Conservation (phyloP, 176 grass and related monocot genomes). For the Eremochloa ophiuroides region DNA sequence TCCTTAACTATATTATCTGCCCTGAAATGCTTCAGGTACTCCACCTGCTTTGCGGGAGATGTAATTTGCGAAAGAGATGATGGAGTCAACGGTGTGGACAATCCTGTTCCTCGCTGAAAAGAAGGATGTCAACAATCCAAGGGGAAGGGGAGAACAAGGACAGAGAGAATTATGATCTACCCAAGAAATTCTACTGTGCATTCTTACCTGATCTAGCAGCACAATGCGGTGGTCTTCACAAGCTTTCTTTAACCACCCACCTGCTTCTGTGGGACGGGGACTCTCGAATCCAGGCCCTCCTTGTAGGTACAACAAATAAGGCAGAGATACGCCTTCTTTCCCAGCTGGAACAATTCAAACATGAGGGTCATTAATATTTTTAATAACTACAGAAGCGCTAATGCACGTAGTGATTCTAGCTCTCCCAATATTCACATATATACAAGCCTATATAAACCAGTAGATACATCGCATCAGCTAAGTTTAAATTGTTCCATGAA, state of each 20-base stretch:
- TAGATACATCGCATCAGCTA: not conserved
- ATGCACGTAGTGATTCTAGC: not conserved
- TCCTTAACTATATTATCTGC: slow-evolving; percentile 94
- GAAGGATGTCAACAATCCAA: not conserved
- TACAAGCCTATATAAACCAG: not conserved
- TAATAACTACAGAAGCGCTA: not conserved
- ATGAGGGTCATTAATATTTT: not conserved
- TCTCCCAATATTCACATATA: not conserved
- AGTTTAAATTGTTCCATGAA: not conserved
- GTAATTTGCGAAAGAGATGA: slow-evolving; percentile 88
- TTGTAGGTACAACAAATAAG: slow-evolving; percentile 85
- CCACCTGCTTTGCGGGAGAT: slow-evolving; percentile 45
- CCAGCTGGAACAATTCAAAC: slow-evolving; percentile 41
- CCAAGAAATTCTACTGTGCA: not conserved
- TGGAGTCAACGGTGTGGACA: slow-evolving; percentile 80
- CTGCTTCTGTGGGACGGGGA: slow-evolving; percentile 60
- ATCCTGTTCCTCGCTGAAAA: slow-evolving; percentile 76
- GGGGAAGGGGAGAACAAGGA: slow-evolving; percentile 2
- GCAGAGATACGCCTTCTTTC: slow-evolving; percentile 67
- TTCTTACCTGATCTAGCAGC: slow-evolving; percentile 72
- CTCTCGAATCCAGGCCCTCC: slow-evolving; percentile 92
- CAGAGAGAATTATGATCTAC: not conserved
- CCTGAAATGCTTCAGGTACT: slow-evolving; percentile 92
- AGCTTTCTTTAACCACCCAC: slow-evolving; percentile 91
- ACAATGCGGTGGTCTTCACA: slow-evolving; percentile 77